Conservation (phyloP, 768 basidiomycete species). For the Rhodotorula taiwanensis region DNA sequence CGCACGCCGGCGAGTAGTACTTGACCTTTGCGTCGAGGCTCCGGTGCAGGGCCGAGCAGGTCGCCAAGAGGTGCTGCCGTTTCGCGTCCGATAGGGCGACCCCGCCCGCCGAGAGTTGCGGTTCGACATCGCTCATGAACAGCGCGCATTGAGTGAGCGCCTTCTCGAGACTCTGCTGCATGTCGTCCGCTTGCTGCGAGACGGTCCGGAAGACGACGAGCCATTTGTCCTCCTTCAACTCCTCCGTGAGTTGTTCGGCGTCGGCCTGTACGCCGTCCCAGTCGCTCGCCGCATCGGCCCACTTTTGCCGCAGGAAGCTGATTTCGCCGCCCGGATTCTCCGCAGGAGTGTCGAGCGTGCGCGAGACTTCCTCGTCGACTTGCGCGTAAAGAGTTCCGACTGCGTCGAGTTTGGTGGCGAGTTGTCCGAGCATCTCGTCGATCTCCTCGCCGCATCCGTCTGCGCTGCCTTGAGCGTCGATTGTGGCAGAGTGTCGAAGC, state of each 20-base stretch:
- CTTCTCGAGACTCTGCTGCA: slow-evolving; percentile 95
- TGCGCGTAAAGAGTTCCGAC: slow-evolving; percentile 5
- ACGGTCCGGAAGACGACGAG: slow-evolving; percentile 89
- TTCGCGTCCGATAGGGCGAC: slow-evolving; percentile 69
- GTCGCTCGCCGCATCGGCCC: slow-evolving; percentile 62
- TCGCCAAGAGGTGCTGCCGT: slow-evolving; percentile 50
- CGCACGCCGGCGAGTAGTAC: slow-evolving; percentile 89
- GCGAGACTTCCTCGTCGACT: slow-evolving; percentile 10
- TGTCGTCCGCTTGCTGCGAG: slow-evolving; percentile 88
- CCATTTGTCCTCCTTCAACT: slow-evolving; percentile 93
- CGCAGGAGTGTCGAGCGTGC: slow-evolving; percentile 33
- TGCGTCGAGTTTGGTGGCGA: slow-evolving; percentile 36
- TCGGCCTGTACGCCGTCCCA: slow-evolving; percentile 57
- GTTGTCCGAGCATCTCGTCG: slow-evolving; percentile 30
- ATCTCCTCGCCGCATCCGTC: slow-evolving; percentile 17
- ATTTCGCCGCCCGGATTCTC: slow-evolving; percentile 43
- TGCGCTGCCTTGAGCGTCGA: not conserved
- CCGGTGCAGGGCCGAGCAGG: slow-evolving; percentile 25
- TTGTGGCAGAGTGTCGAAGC: not conserved
- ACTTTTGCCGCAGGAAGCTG: slow-evolving; percentile 61
- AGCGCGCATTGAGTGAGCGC: slow-evolving; percentile 53
- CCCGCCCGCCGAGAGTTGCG: slow-evolving; percentile 50
- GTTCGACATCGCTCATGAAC: slow-evolving; percentile 55
- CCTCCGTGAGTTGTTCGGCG: slow-evolving; percentile 63
- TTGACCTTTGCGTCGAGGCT: slow-evolving; percentile 47